Conservation (phyloP, 768 basidiomycete species). For the Mycena latifolia region DNA sequence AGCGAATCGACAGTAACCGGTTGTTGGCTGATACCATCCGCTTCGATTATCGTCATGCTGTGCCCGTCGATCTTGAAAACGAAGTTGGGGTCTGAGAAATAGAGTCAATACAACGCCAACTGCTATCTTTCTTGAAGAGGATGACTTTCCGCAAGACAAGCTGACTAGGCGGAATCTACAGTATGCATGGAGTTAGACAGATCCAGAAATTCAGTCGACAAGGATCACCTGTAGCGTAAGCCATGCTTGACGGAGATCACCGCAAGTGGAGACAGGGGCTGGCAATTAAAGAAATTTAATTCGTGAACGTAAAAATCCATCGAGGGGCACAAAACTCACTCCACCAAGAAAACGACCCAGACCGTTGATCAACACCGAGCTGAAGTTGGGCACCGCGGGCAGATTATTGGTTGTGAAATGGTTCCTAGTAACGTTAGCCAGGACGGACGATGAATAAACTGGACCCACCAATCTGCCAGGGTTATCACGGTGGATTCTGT, state of each 20-base stretch:
- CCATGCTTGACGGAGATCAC: slow-evolving; percentile 5
- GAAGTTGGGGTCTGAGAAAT: slow-evolving; percentile 37
- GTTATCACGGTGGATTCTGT: slow-evolving; percentile 52
- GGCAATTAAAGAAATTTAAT: too few species aligned
- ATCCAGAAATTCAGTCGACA: too few species aligned
- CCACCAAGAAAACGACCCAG: slow-evolving; percentile 48
- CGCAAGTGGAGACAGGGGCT: slow-evolving; percentile 6
- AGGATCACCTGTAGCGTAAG: slow-evolving; percentile 1
- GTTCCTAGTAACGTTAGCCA: too few species aligned
- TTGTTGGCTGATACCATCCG: slow-evolving; percentile 47
- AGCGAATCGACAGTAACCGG: slow-evolving; percentile 50
- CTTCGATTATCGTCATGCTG: slow-evolving; percentile 53
- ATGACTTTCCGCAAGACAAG: neutral
- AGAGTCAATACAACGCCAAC: too few species aligned
- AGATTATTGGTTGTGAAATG: slow-evolving; percentile 18
- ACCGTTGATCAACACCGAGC: slow-evolving; percentile 52
- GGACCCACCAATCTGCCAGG: slow-evolving; percentile 57
- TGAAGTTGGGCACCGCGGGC: slow-evolving; percentile 40
- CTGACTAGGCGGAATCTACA: slow-evolving; percentile 11
- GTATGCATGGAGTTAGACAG: too few species aligned
- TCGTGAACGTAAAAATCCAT: slow-evolving; percentile 33
- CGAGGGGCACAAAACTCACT: slow-evolving; percentile 46
- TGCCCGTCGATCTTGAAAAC: slow-evolving; percentile 52
- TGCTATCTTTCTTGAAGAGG: too few species aligned
- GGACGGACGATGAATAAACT: too few species aligned